These are phyloP conservation scores for Dactylella cylindrospora DNA, from an alignment of 2,329 filamentous ascomycete genomes.

Conservation along the genomic window DNA sequence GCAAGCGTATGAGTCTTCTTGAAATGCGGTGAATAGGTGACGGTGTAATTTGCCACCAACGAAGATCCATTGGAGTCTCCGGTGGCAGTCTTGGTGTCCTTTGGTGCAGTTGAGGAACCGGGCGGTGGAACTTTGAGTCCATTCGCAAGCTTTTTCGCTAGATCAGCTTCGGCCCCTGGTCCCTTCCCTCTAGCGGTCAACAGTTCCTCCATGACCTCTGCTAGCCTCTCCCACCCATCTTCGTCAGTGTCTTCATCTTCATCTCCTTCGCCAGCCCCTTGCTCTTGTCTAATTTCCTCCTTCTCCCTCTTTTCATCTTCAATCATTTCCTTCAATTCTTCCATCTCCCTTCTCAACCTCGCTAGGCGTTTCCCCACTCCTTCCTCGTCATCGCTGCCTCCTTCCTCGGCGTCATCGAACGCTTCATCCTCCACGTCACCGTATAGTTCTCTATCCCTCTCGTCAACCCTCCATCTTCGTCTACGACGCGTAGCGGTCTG, in stretches of 20 bases:
- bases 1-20: conserved; percentile 71
- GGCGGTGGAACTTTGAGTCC: conserved; percentile 42
- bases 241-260: conserved; percentile 54
- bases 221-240: conserved; percentile 70
- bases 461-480: conserved; percentile 64
- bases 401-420: conserved; percentile 73
- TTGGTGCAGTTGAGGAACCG: conserved; percentile 2
- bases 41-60: conserved; percentile 60
- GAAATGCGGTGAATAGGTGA: conserved; percentile 66
- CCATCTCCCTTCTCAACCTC: conserved; percentile 77
- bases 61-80: conserved; percentile 43
- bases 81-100: conserved; percentile 46
- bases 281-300: conserved; percentile 52
- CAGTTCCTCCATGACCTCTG: conserved; percentile 62
- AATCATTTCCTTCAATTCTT: conserved; percentile 65
- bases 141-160: conserved; percentile 48
- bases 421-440: conserved; percentile 57
- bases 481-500: conserved; percentile 69
- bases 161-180: conserved; percentile 48
- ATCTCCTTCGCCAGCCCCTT: conserved; percentile 55
- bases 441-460: conserved; percentile 48
- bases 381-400: conserved; percentile 69
- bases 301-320: conserved; percentile 56
- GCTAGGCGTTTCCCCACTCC: conserved; percentile 76
- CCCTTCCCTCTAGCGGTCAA: conserved; percentile 46